Conservation (phyloP, 352 stramenopile species). For the Phytophthora pini region DNA sequence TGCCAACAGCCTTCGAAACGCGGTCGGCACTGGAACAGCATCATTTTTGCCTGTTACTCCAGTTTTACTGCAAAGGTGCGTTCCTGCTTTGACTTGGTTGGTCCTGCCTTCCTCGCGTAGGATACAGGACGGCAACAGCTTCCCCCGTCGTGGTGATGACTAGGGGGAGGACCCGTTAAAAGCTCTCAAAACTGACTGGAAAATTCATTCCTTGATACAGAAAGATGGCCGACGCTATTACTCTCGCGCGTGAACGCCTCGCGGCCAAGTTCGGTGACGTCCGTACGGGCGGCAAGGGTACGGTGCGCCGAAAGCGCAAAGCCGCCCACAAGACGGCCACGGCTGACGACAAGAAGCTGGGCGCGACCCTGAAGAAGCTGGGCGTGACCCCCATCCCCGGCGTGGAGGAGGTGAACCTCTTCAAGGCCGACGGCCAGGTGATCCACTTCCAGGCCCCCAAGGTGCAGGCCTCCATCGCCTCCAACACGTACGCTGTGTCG, state of each 20-base stretch:
- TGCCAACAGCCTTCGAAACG: constrained; percentile 7
- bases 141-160: not conserved
- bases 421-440: constrained; percentile 99
- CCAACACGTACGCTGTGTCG: constrained; percentile 99
- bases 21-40: constrained; percentile 20
- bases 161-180: not conserved
- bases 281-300: constrained; percentile 96
- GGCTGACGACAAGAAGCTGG: constrained; percentile 98
- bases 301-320: constrained; percentile 97
- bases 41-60: constrained; percentile 77
- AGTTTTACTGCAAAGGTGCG: constrained; percentile 44
- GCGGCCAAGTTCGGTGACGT: constrained; percentile 89
- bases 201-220: not conserved
- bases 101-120: constrained; percentile 1
- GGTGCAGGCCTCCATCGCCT: constrained; percentile 97
- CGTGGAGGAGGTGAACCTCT: constrained; percentile 99
- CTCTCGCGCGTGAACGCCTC: constrained; percentile 87
- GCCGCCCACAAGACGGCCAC: constrained; percentile 92
- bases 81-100: constrained; percentile 6
- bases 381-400: constrained; percentile 97
- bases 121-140: constrained; percentile 6
- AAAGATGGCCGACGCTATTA: constrained; percentile 91
- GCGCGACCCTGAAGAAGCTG: constrained; percentile 97
- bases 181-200: constrained; percentile 1
- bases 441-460: constrained; percentile 99